Evolutionary conservation across 768 basidiomycete genomes (phyloP).

Genomic region (Flagelloscypha sp.): DNA sequence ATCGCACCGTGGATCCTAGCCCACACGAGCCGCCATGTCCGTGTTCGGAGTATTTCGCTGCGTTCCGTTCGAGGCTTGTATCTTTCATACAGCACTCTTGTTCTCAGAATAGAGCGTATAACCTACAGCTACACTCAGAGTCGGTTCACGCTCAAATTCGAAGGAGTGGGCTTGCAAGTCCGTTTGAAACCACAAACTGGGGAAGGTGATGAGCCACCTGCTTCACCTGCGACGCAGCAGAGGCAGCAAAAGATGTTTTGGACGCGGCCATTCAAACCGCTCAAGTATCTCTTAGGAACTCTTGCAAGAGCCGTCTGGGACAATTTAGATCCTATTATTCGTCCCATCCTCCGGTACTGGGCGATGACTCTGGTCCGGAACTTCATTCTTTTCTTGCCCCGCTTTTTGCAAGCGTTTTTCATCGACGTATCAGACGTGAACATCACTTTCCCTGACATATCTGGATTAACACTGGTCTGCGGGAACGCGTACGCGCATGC

Average conservation of each 20-base stretch:
- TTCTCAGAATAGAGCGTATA: constrained; percentile 62
- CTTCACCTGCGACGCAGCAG: constrained; percentile 19
- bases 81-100: constrained; percentile 45
- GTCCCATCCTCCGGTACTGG: constrained; percentile 50
- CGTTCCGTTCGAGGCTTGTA: constrained; percentile 74
- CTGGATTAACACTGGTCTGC: constrained; percentile 43
- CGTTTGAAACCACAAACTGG: too few relatives aligned
- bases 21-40: constrained; percentile 53
- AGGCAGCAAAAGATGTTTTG: constrained; percentile 34
- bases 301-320: constrained; percentile 31
- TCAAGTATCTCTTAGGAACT: constrained; percentile 28
- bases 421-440: constrained; percentile 55
- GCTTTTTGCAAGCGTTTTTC: constrained; percentile 55
- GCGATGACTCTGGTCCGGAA: constrained; percentile 49
- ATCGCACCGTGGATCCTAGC: constrained; percentile 57
- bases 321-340: constrained; percentile 48
- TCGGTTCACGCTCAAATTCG: constrained; percentile 54
- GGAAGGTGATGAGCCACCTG: constrained; percentile 17
- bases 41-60: constrained; percentile 65
- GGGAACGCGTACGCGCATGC: constrained; percentile 46
- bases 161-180: constrained; percentile 51
- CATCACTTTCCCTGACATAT: constrained; percentile 42
- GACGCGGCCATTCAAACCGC: too few relatives aligned
- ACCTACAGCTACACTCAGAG: constrained; percentile 49
- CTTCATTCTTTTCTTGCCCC: constrained; percentile 58